Base-by-base conservation (phyloP, 2,329 filamentous ascomycete species). In the Penicillium palitans region DNA sequence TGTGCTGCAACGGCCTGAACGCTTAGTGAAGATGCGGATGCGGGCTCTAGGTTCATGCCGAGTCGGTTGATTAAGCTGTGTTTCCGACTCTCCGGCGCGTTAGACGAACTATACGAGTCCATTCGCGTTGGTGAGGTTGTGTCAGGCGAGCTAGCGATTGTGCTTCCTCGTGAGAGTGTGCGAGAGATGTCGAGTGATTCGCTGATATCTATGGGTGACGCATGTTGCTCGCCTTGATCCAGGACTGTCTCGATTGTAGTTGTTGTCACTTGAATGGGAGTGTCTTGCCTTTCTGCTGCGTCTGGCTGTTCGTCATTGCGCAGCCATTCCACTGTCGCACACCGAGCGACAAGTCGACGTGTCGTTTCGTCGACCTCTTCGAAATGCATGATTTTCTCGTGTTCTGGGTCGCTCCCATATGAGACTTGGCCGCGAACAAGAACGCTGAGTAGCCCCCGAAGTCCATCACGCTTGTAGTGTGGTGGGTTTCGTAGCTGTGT, bases 401-500 rank as follows among this genome's bases (percentile, higher is more conserved):
- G 63, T 55, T 81, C 77, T 13, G 72, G 69, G 42, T 77, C 73
- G 55, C 71, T 73, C 39, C 77, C 78, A 29, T 68, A 61, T n/a
- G 93, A 80, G 84, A 92, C 92, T 35, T 84, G 81, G 3, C 93
- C 90, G 60, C 87, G 85, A 9, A 84, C 82, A 3, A 98, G 82
- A 15, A 96, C 84, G 52, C 82, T 83, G 17, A 99, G 81, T 25
- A 96, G 83, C 61, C 86, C 88, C 40, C 89, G 78, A 41, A 99
- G 85, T 72, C 98, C 93, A 42, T 93, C 86, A 31, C 87, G 86
- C 74, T 98, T 99, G 81, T 99, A 98, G 72, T 96, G 87, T 1
- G 91, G 91, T 21, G 93, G 88, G 53, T 90, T 84, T 69, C 86
- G 89, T 44, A 99, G 85, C 74, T 98, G 95, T 2, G 93, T 97